Evolutionary conservation across 257 asterid genomes (phyloP).

Genomic region (Leptodermis oblonga): DNA sequence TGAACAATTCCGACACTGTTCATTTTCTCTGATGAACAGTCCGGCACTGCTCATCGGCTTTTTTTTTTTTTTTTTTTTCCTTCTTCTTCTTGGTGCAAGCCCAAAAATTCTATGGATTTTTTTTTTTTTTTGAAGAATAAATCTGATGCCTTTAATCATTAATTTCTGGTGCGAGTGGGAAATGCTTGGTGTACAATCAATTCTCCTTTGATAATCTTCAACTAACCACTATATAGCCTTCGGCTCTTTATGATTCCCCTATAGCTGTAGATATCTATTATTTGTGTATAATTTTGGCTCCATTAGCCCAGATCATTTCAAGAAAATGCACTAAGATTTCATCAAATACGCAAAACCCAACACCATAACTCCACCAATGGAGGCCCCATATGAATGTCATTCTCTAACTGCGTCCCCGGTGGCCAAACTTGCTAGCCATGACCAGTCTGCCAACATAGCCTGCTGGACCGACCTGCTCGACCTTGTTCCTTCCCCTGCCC

Average conservation of each 20-base stretch:
- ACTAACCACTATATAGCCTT: background rate
- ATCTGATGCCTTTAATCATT: background rate
- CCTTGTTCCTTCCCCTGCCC: constrained; percentile 14
- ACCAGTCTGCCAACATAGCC: constrained; percentile 56
- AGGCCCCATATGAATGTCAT: constrained; percentile 9
- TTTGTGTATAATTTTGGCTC: background rate
- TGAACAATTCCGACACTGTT: too few relatives aligned
- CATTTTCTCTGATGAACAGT: too few relatives aligned
- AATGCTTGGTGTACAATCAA: constrained; percentile 10
- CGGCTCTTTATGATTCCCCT: background rate
- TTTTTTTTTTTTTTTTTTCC: too few relatives aligned
- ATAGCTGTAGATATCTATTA: too few relatives aligned
- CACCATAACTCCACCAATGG: constrained; percentile 19
- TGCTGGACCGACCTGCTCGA: constrained; percentile 36
- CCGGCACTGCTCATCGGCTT: too few relatives aligned
- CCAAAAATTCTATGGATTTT: too few relatives aligned
- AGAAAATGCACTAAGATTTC: too few relatives aligned
- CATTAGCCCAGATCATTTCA: background rate
- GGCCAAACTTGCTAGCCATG: constrained; percentile 75
- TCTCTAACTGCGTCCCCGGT: constrained; percentile 42
- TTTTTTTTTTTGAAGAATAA: too few relatives aligned
- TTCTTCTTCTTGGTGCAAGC: too few relatives aligned
- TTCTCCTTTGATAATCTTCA: background rate
- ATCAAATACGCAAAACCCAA: constrained; percentile 24
- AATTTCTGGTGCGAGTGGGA: background rate